Evolutionary conservation across 345 rosid genomes (phyloP), one percentile per base, ranked within the genome.

Genomic region (Clausena lansium): DNA sequence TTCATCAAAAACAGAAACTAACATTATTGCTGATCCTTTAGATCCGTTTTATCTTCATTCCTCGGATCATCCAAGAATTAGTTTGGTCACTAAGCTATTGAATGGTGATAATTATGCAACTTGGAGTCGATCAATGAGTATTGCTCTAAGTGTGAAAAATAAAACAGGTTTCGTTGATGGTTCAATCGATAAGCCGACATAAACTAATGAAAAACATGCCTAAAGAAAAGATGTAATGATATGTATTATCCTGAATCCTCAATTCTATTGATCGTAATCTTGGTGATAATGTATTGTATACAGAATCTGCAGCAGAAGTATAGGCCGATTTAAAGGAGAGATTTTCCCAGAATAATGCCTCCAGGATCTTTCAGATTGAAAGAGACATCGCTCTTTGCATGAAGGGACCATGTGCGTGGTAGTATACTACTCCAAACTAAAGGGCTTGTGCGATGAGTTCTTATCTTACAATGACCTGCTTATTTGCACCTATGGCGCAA

Each of bases 191-290:
- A 24, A 55, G 2, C 54, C 63, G 2, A 0, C 6, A 9, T 1
- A 9, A 19, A 57, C 8, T 2, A 9, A 25, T 11, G 13, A 66
- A 0, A 25, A 74, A 22, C 68, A 22, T 17, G 4, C 1, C 4
- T 32, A 0, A 14, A 27, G 76, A 25, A 74, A 27, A 6, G 32
- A 24, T 74, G 73, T 61, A 78, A 74, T 52, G 50, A 47, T 30
- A 78, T 78, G 64, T 25, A 77, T 13, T 68, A 7, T 50, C 73
- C 1, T 82, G 19, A 63, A 73, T 82, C 5, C 5, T 74, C 1
- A 55, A 52, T 7, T 50, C 28, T 0, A 7, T 69, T 0, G 50
- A 75, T 10, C 10, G 5, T 1, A 19, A 20, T 5, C n/a, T 82
- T 1, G 9, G 33, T 11, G 25, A 36, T 1, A 70, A 63, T 24